A percentile compares a stretch with the other conserved stretches of the same genome.
Evolutionary conservation across 2,329 filamentous ascomycete species (phyloP).

Genomic region (Fusarium sambucinum): DNA sequence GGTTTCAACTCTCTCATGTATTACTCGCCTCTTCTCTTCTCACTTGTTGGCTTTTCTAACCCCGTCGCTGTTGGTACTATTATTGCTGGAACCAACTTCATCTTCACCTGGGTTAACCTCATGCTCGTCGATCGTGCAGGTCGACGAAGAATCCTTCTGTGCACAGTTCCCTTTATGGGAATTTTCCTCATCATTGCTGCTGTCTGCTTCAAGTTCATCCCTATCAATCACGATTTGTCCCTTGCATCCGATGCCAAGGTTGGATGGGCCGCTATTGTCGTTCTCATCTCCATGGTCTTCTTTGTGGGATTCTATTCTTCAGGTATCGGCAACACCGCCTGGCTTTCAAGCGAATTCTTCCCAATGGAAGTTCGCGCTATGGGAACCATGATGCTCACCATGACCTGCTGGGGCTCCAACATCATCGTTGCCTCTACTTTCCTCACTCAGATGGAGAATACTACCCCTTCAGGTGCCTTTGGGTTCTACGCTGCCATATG

Average conservation of each 20-base stretch:
- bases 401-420: conserved; percentile 61
- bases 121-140: conserved; percentile 60
- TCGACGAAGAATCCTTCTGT: conserved; percentile 58
- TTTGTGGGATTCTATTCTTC: conserved; percentile 55
- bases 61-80: conserved; percentile 60
- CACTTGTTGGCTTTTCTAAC: conserved; percentile 62
- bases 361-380: conserved; percentile 61
- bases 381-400: conserved; percentile 62
- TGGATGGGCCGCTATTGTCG: conserved; percentile 56
- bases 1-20: conserved; percentile 66
- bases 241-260: conserved; percentile 51
- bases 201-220: conserved; percentile 57
- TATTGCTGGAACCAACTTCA: conserved; percentile 60
- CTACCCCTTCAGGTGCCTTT: conserved; percentile 63
- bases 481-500: conserved; percentile 65
- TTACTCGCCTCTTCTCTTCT: conserved; percentile 63
- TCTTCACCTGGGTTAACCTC: conserved; percentile 63
- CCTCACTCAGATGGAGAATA: conserved; percentile 60
- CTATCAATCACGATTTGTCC: conserved; percentile 57
- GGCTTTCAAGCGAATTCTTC: conserved; percentile 61
- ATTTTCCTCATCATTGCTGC: conserved; percentile 58
- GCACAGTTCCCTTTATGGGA: conserved; percentile 61
- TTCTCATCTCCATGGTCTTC: conserved; percentile 53
- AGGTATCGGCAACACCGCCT: conserved; percentile 61
- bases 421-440: conserved; percentile 65